Base-by-base conservation (phyloP, 2,329 filamentous ascomycete genomes). In the Claviceps paspali region DNA sequence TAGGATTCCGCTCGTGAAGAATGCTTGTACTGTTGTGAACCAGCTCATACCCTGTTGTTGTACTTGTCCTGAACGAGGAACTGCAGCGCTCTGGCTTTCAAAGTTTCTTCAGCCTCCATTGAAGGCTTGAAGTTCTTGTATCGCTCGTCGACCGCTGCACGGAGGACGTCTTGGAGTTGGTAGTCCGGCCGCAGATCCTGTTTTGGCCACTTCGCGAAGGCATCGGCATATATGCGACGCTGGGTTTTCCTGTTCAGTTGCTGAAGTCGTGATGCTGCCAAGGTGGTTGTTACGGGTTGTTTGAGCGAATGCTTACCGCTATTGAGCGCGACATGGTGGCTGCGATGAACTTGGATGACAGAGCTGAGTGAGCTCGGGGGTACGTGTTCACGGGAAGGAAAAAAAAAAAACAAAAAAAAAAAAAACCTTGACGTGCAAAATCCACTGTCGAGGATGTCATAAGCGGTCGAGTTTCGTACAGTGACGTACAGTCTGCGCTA, bases 101-200 rank as follows among this genome's bases (percentile, higher is more conserved):
- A 61, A 41, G 74, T 50, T 49, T 74, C 68, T 21, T 63, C 60
- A 7, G 59, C 54, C 46, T 74, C 69, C 48, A 49, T 52, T 0
- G 53, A 45, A 0, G 57, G 52, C 36, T 49, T 51, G 38, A 50
- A 51, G 4, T 41, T 47, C 24, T 52, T 43, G 48, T 54, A 60
- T 34, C 58, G 57, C 39, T 53, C 52, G 41, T 56, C 46, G 34
- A 61, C 50, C 22, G 49, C 47, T 40, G 55, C 55, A 41, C 50
- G 50, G 34, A 80, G 57, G 24, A 71, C 63, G 45, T 73, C 65
- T 48, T 71, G 71, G 45, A 81, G 65, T 52, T 79, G 73, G 51
- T 69, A 64, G 40, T 76, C 67, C 6, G 76, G 76, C 0, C 77
- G 73, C 31, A 81, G 63, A 40, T 62, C 60, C 49, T 80, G 76